Evolutionary conservation across 768 basidiomycete species (phyloP).

Genomic region (Dioszegia hungarica): DNA sequence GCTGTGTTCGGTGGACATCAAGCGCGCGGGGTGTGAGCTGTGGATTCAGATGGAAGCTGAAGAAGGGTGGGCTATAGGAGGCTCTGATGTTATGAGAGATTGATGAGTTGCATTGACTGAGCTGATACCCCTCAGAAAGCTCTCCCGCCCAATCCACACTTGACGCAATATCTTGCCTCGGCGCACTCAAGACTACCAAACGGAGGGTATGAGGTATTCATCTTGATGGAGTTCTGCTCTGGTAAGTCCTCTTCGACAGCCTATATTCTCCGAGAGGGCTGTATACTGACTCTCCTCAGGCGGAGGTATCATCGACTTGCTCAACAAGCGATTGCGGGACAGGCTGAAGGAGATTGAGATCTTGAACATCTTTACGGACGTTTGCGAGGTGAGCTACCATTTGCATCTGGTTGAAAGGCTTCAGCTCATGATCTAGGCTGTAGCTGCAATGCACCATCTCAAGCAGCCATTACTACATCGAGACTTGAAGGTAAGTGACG

Average conservation of each 20-base stretch:
- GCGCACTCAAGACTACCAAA: conserved; percentile 79
- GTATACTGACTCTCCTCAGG: conserved; percentile 53
- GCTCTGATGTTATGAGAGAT: too few relatives aligned
- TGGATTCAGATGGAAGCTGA: too few relatives aligned
- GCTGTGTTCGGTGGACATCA: too few relatives aligned
- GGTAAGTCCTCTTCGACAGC: conserved; percentile 56
- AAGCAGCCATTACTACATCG: conserved; percentile 87
- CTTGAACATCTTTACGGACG: conserved; percentile 93
- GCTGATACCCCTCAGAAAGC: conserved; percentile 56
- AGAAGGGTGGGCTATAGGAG: too few relatives aligned
- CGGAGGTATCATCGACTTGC: conserved; percentile 99
- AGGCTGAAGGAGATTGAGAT: conserved; percentile 93
- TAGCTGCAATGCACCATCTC: conserved; percentile 92
- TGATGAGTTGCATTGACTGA: too few relatives aligned
- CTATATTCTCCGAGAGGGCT: conserved; percentile 5
- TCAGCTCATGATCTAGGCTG: conserved; percentile 55
- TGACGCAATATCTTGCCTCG: conserved; percentile 93
- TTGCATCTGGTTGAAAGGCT: not conserved
- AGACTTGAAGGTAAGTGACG: conserved; percentile 66
- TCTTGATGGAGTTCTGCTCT: conserved; percentile 96
- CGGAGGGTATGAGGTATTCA: conserved; percentile 89
- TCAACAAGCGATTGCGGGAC: conserved; percentile 93
- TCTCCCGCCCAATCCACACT: conserved; percentile 86
- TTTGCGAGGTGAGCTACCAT: conserved; percentile 62
- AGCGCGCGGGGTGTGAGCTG: too few relatives aligned